Evolutionary conservation across 177 flowering plant species (phyloP), one percentile per base, ranked within the genome.

Genomic region (Vitis hybrid): DNA sequence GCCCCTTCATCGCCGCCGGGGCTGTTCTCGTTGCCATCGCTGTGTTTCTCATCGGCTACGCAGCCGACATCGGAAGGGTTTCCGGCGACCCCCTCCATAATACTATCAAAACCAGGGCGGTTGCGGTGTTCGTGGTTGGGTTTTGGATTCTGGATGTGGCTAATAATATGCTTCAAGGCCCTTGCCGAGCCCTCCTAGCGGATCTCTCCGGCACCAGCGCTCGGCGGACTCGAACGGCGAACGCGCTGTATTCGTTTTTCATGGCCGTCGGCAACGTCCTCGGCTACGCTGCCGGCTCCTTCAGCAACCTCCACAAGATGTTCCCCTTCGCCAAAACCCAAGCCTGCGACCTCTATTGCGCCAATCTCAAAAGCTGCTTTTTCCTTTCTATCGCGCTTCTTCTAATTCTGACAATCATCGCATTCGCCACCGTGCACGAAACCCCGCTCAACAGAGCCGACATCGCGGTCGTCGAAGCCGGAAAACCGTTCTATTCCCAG

Each of bases 131-230:
- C 66, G 88, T 90, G 4, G 55, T 89, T 52, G 97, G 95, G 6
- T 90, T 90, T 72, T 90, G 95, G 95, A 77, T 92, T 55, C 88
- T 92, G n/a, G 97, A 92, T 72, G 92, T 90, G 0, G 92, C 97
- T 0, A 92, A 88, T 68, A 88, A 90, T 77, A 92, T 75, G 81
- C 62, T 89, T 0, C 92, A 92, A 67, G 95, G 93, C 1, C 95
- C 95, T 0, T 87, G 92, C 64, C 74, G 91, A 1, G 97, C 95
- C 3, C 57, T 90, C 5, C 70, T 92, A 1, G 95, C 91, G 1
- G 95, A 90, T 66, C 78, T 90, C 9, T 79, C 95, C 11, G 88
- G 78, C 12, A 62, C 50, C 7, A 67, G 79, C 64, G 77, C 78
- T 15, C 67, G 58, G 18, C 80, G 52, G 64, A 87, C 76, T 52